Percentiles rank a stretch among this genome's conserved stretches.
Evolutionary conservation across 331 rosid genomes (phyloP).

Genomic region (Acacia pycnantha): DNA sequence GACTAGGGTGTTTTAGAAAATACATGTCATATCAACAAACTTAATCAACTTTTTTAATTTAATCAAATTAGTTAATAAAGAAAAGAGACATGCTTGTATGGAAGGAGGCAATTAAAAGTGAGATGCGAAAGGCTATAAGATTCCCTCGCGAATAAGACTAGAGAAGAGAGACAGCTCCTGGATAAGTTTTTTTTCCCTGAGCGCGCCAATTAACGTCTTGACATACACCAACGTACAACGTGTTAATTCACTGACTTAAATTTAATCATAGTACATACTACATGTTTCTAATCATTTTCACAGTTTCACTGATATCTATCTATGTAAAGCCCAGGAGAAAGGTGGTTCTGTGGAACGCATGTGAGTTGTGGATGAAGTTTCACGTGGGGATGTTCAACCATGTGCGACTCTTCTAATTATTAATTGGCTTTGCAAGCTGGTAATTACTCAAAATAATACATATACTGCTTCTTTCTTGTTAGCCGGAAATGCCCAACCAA

Average conservation of each 20-base stretch:
- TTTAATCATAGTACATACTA: neutral
- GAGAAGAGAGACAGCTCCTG: slow-evolving; percentile 11
- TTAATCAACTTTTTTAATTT: too few species aligned
- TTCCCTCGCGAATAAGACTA: slow-evolving; percentile 31
- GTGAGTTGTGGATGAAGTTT: slow-evolving; percentile 54
- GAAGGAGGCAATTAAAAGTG: slow-evolving; percentile 56
- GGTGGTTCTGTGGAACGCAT: slow-evolving; percentile 47
- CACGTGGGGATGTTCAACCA: slow-evolving; percentile 60
- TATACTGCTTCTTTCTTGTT: neutral
- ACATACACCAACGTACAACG: too few species aligned
- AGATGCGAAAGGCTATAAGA: slow-evolving; percentile 58
- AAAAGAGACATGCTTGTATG: slow-evolving; percentile 55
- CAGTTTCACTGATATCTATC: neutral
- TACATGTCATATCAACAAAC: too few species aligned
- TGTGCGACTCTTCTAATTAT: slow-evolving; percentile 42
- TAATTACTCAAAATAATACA: neutral
- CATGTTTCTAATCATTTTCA: neutral
- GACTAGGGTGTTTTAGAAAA: too few species aligned
- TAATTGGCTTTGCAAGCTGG: slow-evolving; percentile 10
- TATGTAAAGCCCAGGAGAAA: slow-evolving; percentile 4
- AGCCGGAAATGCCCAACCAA: slow-evolving; percentile 45
- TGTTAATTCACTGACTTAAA: neutral
- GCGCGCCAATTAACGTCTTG: too few species aligned
- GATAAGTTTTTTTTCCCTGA: slow-evolving; percentile 28
- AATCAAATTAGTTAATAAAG: neutral